Evolutionary conservation across 2,329 filamentous ascomycete species (phyloP), one percentile per base, ranked within the genome.

Genomic region (Orbilia oligospora): DNA sequence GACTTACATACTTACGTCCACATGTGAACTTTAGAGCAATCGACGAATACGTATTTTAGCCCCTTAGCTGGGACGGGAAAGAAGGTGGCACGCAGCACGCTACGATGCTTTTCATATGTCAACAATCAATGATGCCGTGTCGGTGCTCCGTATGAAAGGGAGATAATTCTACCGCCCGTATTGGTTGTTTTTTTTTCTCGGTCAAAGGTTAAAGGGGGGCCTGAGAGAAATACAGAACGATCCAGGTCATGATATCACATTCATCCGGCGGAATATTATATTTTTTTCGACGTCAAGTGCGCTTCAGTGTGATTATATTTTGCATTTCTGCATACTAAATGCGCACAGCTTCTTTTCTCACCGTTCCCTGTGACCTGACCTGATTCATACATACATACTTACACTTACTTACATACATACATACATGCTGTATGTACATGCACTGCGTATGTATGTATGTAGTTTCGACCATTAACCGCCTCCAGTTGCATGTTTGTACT

Each of bases 181-280:
- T 10, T 38, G n/a, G n/a, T n/a, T n/a, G n/a, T n/a, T n/a, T n/a
- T n/a, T n/a, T n/a, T n/a, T n/a, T n/a, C n/a, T n/a, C 27, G 6
- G 27, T 41, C 38, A 41, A 41, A 41, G 3, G 16, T 16, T 16
- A 41, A 41, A 41, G 5, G 38, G 38, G 16, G 38, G 38, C 38
- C 38, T 41, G 38, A 41, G 38, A 41, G 14, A 41, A 14, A 41
- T 16, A 41, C 1, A 41, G 14, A 41, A 41, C 8, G 12, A 41
- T 41, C 9, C 12, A 41, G 9, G 12, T 41, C 38, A n/a, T 41
- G 38, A 41, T 41, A 41, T 41, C 38, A 16, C 38, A 41, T 41
- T 41, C 38, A 41, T 41, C 38, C 38, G 38, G 9, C 38, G 49
- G 70, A 61, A 16, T 61, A 67, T 73, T 38, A 16, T 64, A 24